Percentiles rank a stretch among this genome's conserved stretches.
These are phyloP conservation scores for Fraxinus quadrangulata DNA, from an alignment of 257 asterid species.

Conservation along the genomic window DNA sequence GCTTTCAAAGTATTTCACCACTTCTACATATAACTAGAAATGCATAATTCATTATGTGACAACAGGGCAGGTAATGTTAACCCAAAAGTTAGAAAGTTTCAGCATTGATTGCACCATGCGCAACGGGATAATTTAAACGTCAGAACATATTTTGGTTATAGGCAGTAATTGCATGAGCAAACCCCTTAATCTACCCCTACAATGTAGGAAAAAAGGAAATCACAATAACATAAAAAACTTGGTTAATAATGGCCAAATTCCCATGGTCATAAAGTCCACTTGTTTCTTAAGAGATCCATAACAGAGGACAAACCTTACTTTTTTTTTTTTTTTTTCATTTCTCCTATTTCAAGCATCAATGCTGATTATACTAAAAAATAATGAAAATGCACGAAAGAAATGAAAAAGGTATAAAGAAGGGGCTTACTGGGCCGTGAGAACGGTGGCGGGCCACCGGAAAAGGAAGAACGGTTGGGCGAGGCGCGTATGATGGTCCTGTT, in stretches of 20 bases:
- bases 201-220: not conserved
- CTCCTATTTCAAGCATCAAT: not conserved
- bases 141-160: not conserved
- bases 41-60: not conserved
- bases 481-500: slow-evolving; percentile 40
- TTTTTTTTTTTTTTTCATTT: not conserved
- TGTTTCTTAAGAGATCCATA: not conserved
- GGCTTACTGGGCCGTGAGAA: slow-evolving; percentile 76
- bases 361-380: not conserved
- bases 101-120: not conserved
- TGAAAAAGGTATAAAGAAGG: not conserved
- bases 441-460: slow-evolving; percentile 96
- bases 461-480: slow-evolving; percentile 76
- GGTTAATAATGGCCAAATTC: not conserved
- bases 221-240: not conserved
- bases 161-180: not conserved
- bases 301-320: not conserved
- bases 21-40: not conserved
- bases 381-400: not conserved
- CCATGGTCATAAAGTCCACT: not conserved
- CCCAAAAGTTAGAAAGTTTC: not conserved
- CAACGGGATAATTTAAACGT: not conserved
- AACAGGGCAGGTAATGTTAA: not conserved
- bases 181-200: not conserved
- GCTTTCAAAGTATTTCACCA: not conserved